phyloP scores from a whole-genome alignment of 129 eudicot species.

The Glebionis coronaria region DNA sequence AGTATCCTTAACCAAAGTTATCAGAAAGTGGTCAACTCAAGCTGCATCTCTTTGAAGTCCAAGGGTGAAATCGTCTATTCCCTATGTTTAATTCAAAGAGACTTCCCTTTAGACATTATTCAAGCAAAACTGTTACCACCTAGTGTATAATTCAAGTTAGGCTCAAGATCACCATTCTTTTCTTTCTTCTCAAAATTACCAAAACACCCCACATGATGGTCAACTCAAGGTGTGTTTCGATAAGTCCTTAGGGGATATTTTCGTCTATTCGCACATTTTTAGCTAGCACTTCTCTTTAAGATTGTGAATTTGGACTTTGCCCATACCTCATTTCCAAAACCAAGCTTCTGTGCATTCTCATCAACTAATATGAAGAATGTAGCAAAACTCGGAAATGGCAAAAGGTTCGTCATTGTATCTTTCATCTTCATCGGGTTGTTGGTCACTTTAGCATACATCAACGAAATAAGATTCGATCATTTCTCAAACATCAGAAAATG shows the following conservation, averaged over 20 bases:
- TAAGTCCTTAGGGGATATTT: conserved; percentile 9
- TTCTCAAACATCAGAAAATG: conserved; percentile 48
- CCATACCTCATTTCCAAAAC: conserved; percentile 16
- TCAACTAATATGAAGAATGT: conserved; percentile 27
- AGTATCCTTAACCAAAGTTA: conserved; percentile 7
- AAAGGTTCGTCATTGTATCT: conserved; percentile 42
- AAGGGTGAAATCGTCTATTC: conserved; percentile 30
- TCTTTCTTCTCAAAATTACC: conserved; percentile 19
- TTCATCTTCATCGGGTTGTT: conserved; percentile 55
- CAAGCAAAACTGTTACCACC: conserved; percentile 30
- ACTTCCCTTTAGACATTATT: conserved; percentile 27
- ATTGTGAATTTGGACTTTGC: conserved; percentile 30
- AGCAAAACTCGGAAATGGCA: conserved; percentile 28
- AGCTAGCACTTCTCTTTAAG: conserved; percentile 38
- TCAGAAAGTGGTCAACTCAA: conserved; percentile 5
- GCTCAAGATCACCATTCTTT: conserved; percentile 24
- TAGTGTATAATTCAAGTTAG: conserved; percentile 32
- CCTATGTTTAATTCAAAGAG: conserved; percentile 19
- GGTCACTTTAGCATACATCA: conserved; percentile 55
- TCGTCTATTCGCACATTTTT: conserved; percentile 22
- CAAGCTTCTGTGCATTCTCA: not conserved
- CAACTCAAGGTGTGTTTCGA: conserved; percentile 3
- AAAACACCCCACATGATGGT: conserved; percentile 24
- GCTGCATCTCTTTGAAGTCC: not conserved
- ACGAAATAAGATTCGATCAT: conserved; percentile 52